Conservation (phyloP, 2,329 filamentous ascomycete genomes). For the Leptosphaerulina australis region DNA sequence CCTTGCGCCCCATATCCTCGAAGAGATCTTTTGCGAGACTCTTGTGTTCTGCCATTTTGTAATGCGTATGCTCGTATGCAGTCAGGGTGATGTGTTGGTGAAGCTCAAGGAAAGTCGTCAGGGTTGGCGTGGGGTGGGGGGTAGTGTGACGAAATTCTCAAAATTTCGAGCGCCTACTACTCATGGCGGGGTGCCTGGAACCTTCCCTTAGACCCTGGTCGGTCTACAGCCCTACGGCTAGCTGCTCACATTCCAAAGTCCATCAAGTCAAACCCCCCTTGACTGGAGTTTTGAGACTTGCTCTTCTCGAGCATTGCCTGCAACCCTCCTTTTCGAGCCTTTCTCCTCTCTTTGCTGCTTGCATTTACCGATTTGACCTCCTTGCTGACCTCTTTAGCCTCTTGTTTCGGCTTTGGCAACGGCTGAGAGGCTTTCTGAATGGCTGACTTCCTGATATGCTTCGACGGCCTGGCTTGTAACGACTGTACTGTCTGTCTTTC, state of each 20-base stretch:
- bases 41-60: slow-evolving; percentile 42
- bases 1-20: slow-evolving; percentile 59
- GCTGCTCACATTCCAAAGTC: slow-evolving; percentile 57
- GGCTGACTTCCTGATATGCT: slow-evolving; percentile 24
- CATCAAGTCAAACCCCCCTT: slow-evolving; percentile 56
- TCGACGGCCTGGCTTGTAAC: slow-evolving; percentile 28
- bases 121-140: slow-evolving; percentile 12
- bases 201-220: slow-evolving; percentile 24
- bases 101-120: slow-evolving; percentile 5
- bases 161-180: slow-evolving; percentile 32
- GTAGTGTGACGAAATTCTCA: slow-evolving; percentile 34
- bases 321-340: slow-evolving; percentile 61
- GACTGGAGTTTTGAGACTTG: slow-evolving; percentile 45
- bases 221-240: slow-evolving; percentile 38
- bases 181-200: slow-evolving; percentile 16
- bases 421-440: not conserved
- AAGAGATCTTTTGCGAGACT: slow-evolving; percentile 57
- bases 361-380: slow-evolving; percentile 48
- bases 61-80: not conserved
- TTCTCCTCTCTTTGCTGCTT: slow-evolving; percentile 62
- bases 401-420: slow-evolving; percentile 2
- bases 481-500: slow-evolving; percentile 38
- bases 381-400: slow-evolving; percentile 22
- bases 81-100: slow-evolving; percentile 5
- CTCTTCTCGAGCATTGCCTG: slow-evolving; percentile 59